phyloP scores from a whole-genome alignment of 2,329 filamentous ascomycete genomes.

The Emericellopsis cladophorae region DNA sequence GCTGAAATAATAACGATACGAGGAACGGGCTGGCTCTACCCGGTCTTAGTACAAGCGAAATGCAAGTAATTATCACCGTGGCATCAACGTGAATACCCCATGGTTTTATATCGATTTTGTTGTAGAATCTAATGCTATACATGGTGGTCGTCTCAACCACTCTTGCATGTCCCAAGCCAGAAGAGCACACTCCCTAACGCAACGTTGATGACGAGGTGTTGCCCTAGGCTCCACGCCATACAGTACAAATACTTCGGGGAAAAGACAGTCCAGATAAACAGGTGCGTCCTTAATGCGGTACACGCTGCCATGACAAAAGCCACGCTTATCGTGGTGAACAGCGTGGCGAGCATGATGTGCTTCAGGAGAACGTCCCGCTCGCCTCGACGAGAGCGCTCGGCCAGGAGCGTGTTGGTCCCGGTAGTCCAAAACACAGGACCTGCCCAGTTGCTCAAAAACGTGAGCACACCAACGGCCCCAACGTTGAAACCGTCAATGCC shows the following conservation, averaged over 20 bases:
- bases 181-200: slow-evolving; percentile 46
- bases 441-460: slow-evolving; percentile 85
- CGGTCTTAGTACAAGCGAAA: too few relatives aligned
- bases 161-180: slow-evolving; percentile 27
- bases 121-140: background rate
- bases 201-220: slow-evolving; percentile 66
- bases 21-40: too few relatives aligned
- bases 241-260: slow-evolving; percentile 92
- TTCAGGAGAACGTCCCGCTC: slow-evolving; percentile 20
- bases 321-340: slow-evolving; percentile 54
- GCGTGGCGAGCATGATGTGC: slow-evolving; percentile 54
- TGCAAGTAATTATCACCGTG: too few relatives aligned
- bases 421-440: slow-evolving; percentile 80
- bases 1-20: too few relatives aligned
- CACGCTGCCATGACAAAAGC: slow-evolving; percentile 80
- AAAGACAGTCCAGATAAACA: slow-evolving; percentile 99
- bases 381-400: slow-evolving; percentile 21
- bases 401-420: slow-evolving; percentile 46
- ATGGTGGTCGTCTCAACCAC: background rate
- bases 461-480: slow-evolving; percentile 66
- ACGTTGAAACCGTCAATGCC: slow-evolving; percentile 74
- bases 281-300: slow-evolving; percentile 67
- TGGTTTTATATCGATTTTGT: slow-evolving; percentile 2
- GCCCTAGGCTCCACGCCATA: slow-evolving; percentile 74
- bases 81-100: too few relatives aligned